phyloP scores from a whole-genome alignment of 2,329 filamentous ascomycete genomes.

The Apiospora arundinis region DNA sequence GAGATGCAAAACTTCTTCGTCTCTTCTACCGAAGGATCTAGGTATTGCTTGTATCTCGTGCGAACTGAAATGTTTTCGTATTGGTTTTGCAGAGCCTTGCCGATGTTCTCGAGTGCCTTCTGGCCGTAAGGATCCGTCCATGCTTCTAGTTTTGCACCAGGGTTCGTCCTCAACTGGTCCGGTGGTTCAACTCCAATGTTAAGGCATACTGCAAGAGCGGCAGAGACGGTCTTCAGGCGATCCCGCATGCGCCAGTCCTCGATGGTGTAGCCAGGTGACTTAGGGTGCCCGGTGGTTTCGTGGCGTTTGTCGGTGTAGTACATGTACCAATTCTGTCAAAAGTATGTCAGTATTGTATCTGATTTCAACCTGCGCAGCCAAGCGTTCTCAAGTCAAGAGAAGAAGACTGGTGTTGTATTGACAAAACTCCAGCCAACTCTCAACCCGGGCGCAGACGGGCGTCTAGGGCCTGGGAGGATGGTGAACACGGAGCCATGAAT shows the following conservation, averaged over 20 bases:
- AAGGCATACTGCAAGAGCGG: constrained; percentile 89
- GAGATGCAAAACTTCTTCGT: constrained; percentile 96
- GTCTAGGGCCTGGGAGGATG: not conserved
- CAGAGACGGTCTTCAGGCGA: constrained; percentile 93
- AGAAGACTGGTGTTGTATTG: not conserved
- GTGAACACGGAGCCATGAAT: not conserved
- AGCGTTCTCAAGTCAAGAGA: not conserved
- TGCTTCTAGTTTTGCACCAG: constrained; percentile 91
- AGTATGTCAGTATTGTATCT: not conserved
- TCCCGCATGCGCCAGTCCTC: constrained; percentile 99
- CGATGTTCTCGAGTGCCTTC: constrained; percentile 92
- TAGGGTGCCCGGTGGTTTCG: constrained; percentile 89
- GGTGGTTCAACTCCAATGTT: constrained; percentile 98
- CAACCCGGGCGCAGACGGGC: not conserved
- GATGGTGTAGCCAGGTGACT: constrained; percentile 68
- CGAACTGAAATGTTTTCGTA: constrained; percentile 95
- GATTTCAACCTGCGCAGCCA: not conserved
- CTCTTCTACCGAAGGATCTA: constrained; percentile 96
- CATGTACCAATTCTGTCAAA: constrained; percentile 93
- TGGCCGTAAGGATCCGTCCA: constrained; percentile 92
- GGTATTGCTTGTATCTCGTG: constrained; percentile 96
- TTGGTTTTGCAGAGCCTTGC: constrained; percentile 93
- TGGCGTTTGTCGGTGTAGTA: constrained; percentile 99
- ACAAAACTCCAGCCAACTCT: not conserved
- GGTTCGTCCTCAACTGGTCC: constrained; percentile 94